Base-by-base conservation (phyloP, 352 stramenopile species). In the Phytophthora ramorum region DNA sequence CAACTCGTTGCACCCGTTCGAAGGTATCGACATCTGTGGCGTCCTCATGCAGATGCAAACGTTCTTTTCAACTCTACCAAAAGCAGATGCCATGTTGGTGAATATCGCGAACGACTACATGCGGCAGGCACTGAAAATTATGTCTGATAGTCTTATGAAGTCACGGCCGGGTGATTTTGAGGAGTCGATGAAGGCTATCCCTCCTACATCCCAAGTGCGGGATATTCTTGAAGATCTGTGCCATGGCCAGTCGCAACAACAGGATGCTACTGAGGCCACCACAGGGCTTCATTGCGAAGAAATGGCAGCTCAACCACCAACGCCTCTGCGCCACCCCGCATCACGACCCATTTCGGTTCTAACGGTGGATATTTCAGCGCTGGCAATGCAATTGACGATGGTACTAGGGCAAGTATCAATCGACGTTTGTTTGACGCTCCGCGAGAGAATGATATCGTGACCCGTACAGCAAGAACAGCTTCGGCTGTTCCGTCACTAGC, bases 1-100 rank as follows among this genome's bases (percentile, higher is more conserved):
- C 3, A 80, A 76, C 22, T 74, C 73, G 7, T 16, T 91, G 14
- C 83, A 85, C 22, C 85, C 86, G 0, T 95, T 95, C 28, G 83
- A 92, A 66, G 75, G 75, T 10, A 87, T 95, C 49, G 82, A 96
- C 52, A 77, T 96, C 19, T 94, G 90, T 37, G 85, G 83, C 41
- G 79, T 95, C 20, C 70, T 96, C 26, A 93, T 93, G 83, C 82
- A 93, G 58, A 93, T 95, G 86, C 86, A 96, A 55, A 90, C 76
- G 32, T 93, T 95, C 62, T 93, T 96, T 44, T 85, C 84, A 7
- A 94, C 84, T 9, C 69, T 93, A 14, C 78, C 85, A 7, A 60
- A 79, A 35, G 84, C n/a, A n/a, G n/a, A n/a, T n/a, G 51, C 89
- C 5, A 90, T 91, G 41, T 89, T 89, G 26, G 88, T 86, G 4